phyloP scores from a whole-genome alignment of 2,329 filamentous ascomycete genomes.

The Cytospora piceicola region DNA sequence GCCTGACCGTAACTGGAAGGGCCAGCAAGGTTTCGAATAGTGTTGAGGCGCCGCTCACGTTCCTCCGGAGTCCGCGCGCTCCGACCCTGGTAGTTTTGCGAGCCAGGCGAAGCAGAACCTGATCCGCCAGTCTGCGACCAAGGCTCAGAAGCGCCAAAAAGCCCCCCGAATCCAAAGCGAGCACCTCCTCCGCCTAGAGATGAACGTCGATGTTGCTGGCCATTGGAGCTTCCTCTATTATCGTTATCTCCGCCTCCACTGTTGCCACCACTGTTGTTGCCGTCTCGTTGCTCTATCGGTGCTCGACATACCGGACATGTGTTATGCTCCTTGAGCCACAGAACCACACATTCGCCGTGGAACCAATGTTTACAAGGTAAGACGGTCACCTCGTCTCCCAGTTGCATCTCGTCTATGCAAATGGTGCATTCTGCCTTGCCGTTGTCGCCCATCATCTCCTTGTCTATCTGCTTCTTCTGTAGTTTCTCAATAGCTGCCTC shows the following conservation, averaged over 20 bases:
- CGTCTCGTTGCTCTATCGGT: conserved; percentile 50
- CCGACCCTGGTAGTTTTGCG: conserved; percentile 18
- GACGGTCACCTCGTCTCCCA: conserved; percentile 74
- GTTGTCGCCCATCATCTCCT: conserved; percentile 67
- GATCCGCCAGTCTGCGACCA: conserved; percentile 4
- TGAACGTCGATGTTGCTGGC: conserved; percentile 1
- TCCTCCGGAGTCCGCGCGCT: conserved; percentile 30
- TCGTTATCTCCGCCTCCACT: conserved; percentile 10
- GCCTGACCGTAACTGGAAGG: conserved; percentile 18
- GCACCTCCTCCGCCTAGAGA: not conserved
- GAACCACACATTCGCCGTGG: conserved; percentile 77
- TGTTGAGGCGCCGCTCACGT: conserved; percentile 32
- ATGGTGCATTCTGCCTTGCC: conserved; percentile 87
- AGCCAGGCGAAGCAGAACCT: conserved; percentile 5
- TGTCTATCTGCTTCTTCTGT: conserved; percentile 70
- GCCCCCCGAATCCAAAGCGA: conserved; percentile 1
- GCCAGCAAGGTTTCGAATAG: conserved; percentile 34
- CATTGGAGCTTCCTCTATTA: not conserved
- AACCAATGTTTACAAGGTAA: conserved; percentile 95
- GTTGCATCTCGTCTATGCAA: conserved; percentile 82
- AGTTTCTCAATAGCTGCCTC: conserved; percentile 74
- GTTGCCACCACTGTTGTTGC: conserved; percentile 21
- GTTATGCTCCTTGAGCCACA: conserved; percentile 89
- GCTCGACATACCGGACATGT: conserved; percentile 85
- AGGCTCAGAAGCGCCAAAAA: conserved; percentile 2